Evolutionary conservation across 2,329 filamentous ascomycete genomes (phyloP), one percentile per base, ranked within the genome.

Genomic region (Fonsecaea erecta): DNA sequence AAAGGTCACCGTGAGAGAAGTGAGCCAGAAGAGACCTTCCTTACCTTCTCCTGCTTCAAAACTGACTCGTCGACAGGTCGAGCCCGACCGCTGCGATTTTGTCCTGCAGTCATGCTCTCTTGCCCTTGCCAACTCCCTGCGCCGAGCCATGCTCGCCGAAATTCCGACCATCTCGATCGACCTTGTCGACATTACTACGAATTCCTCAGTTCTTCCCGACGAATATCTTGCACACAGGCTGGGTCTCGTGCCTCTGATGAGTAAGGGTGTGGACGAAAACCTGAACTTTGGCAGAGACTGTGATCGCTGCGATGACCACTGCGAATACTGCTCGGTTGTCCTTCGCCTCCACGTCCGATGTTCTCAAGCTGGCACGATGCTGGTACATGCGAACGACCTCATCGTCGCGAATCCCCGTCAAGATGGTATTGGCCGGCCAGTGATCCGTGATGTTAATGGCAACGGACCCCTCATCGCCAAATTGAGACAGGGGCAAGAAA

Each of bases 91-190:
- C 74, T 93, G 97, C 77, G 90, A 97, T 80, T 98, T 98, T 82
- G 89, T 95, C 78, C 87, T 99, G 64, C 90, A 87, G 74, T 92
- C 92, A 76, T 91, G 94, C 74, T 92, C 96, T 76, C 88, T 97
- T 65, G 86, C 93, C 68, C 92, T 97, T 73, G 94, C 94, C 73
- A 99, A 99, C 83, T 90, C 93, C 52, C 81, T 98, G 67, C 93
- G 94, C 68, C 91, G 94, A 75, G 85, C 92, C 65, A 94, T 98
- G 81, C 89, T 97, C 71, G 91, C 92, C 73, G 94, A 99, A 80
- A 91, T 99, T 65, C 93, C 94, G 11, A 97, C 92, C 26, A 88
- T 98, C 73, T 93, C 95, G 69, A 93, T 98, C 77, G 94, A 99
- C 75, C 86, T 97, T 14, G 93, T 98, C 68, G 92, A 98, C 78